Evolutionary conservation across 352 stramenopile species (phyloP).

Genomic region (Sclerospora graminicola): DNA sequence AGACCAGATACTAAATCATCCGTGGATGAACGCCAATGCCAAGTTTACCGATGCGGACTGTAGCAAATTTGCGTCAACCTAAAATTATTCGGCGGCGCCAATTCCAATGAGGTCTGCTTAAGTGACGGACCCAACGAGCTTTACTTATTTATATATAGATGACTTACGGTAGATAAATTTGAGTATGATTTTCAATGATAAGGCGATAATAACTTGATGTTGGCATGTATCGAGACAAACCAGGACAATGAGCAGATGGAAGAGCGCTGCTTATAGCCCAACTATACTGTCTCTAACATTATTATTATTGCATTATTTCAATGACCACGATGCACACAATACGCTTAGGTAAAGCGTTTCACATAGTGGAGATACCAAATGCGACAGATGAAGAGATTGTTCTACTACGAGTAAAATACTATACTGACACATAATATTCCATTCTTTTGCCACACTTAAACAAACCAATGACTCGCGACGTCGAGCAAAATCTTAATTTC

Average conservation of each 20-base stretch:
- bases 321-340: conserved; percentile 73
- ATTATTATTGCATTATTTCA: conserved; percentile 71
- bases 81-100: conserved; percentile 9
- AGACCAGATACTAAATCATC: conserved; percentile 86
- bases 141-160: conserved; percentile 23
- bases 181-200: background rate
- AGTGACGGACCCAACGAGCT: background rate
- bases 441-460: conserved; percentile 3
- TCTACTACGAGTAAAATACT: background rate
- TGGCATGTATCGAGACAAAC: conserved; percentile 58
- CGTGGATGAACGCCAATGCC: conserved; percentile 59
- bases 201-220: no score
- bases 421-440: no score
- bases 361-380: conserved; percentile 85
- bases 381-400: conserved; percentile 12
- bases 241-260: conserved; percentile 71
- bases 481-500: conserved; percentile 7
- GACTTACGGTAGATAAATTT: background rate
- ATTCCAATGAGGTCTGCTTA: conserved; percentile 16
- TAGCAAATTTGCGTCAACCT: conserved; percentile 5
- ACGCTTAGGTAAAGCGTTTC: conserved; percentile 20
- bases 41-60: conserved; percentile 1
- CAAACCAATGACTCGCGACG: no score
- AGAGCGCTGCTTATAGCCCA: conserved; percentile 50
- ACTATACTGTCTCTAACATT: conserved; percentile 55